These are phyloP conservation scores for Fusarium equiseti DNA, from an alignment of 2,329 filamentous ascomycete genomes.

Conservation along the genomic window DNA sequence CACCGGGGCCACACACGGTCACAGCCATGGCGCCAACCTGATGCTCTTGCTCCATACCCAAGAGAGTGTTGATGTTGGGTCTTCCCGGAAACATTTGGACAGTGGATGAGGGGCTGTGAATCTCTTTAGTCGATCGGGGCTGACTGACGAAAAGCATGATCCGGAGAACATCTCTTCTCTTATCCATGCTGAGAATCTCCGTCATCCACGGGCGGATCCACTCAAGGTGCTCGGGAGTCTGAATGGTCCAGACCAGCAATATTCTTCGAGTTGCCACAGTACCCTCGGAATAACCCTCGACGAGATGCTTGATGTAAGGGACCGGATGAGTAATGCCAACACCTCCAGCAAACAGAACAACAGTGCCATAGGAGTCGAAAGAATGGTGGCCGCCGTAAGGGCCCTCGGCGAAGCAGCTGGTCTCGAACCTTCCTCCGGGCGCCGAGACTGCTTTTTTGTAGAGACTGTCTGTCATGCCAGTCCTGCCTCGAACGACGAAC, in stretches of 20 bases:
- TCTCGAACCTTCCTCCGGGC: constrained; percentile 71
- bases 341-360: constrained; percentile 83
- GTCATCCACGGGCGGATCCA: constrained; percentile 91
- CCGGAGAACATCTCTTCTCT: constrained; percentile 77
- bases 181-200: constrained; percentile 79
- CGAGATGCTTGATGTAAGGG: constrained; percentile 78
- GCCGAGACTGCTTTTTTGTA: constrained; percentile 75
- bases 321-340: constrained; percentile 86
- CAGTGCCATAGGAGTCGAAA: constrained; percentile 81
- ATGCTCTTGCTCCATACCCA: constrained; percentile 79
- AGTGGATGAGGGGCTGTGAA: constrained; percentile 80
- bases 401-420: constrained; percentile 77
- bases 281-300: constrained; percentile 74
- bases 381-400: constrained; percentile 80
- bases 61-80: constrained; percentile 78
- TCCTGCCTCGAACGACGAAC: constrained; percentile 78
- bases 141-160: constrained; percentile 84
- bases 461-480: constrained; percentile 77
- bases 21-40: constrained; percentile 81
- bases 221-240: constrained; percentile 82
- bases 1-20: constrained; percentile 79
- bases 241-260: constrained; percentile 82
- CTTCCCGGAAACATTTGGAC: constrained; percentile 88
- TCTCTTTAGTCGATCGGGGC: constrained; percentile 81
- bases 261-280: constrained; percentile 79